A percentile compares a stretch with the other conserved stretches of the same genome.
Conservation (phyloP, 352 stramenopile species). For the Globisporangium yorkense region DNA sequence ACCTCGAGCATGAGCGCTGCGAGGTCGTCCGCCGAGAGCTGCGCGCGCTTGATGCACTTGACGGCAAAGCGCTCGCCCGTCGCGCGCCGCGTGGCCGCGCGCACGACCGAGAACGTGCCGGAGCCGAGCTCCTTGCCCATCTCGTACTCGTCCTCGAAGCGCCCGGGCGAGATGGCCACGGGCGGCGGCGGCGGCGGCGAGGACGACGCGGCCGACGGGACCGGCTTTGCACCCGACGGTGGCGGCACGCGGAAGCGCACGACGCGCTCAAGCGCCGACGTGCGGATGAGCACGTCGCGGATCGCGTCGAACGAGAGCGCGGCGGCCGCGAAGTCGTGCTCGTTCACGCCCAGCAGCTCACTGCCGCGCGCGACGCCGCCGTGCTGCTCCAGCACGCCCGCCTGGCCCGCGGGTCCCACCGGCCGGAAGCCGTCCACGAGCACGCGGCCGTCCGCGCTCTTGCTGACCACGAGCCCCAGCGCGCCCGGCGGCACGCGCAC, state of each 20-base stretch:
- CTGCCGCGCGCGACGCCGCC: slow-evolving; percentile 31
- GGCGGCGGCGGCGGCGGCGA: not conserved
- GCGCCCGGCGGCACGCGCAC: slow-evolving; percentile 60
- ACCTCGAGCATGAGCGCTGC: slow-evolving; percentile 74
- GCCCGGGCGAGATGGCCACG: slow-evolving; percentile 5
- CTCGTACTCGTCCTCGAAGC: slow-evolving; percentile 62
- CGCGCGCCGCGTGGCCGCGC: slow-evolving; percentile 34
- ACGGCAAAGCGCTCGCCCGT: slow-evolving; percentile 47
- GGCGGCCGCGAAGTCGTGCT: slow-evolving; percentile 50
- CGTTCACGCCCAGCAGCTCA: slow-evolving; percentile 67
- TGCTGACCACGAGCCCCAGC: slow-evolving; percentile 74
- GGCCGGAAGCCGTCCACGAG: slow-evolving; percentile 77
- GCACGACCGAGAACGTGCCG: slow-evolving; percentile 59
- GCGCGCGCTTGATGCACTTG: slow-evolving; percentile 54
- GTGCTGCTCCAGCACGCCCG: slow-evolving; percentile 37
- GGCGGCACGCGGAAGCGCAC: slow-evolving; percentile 60
- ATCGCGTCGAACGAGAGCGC: slow-evolving; percentile 58
- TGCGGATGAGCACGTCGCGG: slow-evolving; percentile 65
- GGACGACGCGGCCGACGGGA: slow-evolving; percentile 15
- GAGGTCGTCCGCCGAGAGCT: slow-evolving; percentile 44
- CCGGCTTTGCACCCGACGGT: not conserved
- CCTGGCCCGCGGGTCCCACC: slow-evolving; percentile 29
- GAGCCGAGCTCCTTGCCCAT: slow-evolving; percentile 50
- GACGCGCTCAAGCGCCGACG: slow-evolving; percentile 41
- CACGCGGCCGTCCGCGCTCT: slow-evolving; percentile 34